Conservation (phyloP, 169 alveolate species). For the Babesia ovis region DNA sequence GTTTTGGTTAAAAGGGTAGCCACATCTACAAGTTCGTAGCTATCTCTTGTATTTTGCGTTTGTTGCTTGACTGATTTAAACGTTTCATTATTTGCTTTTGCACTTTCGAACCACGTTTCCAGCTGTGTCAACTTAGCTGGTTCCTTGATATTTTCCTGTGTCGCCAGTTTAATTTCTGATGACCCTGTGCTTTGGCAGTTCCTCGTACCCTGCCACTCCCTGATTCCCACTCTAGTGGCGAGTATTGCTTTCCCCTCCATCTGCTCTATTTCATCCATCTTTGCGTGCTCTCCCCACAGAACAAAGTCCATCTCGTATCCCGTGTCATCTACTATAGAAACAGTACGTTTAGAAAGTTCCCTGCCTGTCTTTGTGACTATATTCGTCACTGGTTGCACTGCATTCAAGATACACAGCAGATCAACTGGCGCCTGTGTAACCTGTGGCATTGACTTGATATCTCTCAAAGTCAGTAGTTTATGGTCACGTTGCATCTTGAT, state of each 20-base stretch:
- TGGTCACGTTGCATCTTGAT: constrained; percentile 66
- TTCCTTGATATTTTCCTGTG: constrained; percentile 61
- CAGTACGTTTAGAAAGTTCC: constrained; percentile 57
- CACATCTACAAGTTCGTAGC: constrained; percentile 59
- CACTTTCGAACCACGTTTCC: constrained; percentile 69
- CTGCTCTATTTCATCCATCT: constrained; percentile 51
- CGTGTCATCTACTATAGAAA: constrained; percentile 72
- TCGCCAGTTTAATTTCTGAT: constrained; percentile 66
- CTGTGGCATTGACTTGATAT: constrained; percentile 70
- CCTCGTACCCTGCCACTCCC: constrained; percentile 77
- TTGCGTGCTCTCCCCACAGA: constrained; percentile 70
- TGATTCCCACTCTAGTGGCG: constrained; percentile 45
- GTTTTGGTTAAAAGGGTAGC: constrained; percentile 45
- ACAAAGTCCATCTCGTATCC: constrained; percentile 73
- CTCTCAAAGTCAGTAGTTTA: constrained; percentile 50
- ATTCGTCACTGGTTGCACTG: constrained; percentile 40
- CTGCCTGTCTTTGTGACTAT: constrained; percentile 64
- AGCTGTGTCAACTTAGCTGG: constrained; percentile 55
- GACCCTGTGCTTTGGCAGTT: constrained; percentile 60
- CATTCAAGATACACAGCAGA: constrained; percentile 69
- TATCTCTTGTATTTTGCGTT: constrained; percentile 51
- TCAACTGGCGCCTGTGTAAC: constrained; percentile 71
- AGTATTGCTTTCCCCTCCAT: constrained; percentile 43
- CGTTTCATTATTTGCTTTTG: constrained; percentile 50
- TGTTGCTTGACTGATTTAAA: constrained; percentile 69